Evolutionary conservation across 768 basidiomycete species (phyloP).

Genomic region (Mrakia gelida): DNA sequence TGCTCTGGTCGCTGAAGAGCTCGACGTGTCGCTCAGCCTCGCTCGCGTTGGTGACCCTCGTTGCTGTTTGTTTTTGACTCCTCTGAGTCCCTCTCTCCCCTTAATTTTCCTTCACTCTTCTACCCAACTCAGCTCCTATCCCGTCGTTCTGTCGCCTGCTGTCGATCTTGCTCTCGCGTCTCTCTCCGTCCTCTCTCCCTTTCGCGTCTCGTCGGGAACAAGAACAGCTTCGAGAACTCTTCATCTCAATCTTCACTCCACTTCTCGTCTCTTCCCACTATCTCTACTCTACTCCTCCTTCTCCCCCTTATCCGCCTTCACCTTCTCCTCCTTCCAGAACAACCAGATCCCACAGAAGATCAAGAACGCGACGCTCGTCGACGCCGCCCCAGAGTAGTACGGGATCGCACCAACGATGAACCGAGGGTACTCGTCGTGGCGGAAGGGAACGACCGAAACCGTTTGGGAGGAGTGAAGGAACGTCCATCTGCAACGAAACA

Average conservation of each 20-base stretch:
- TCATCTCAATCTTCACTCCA: not conserved
- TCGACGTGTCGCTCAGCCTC: too few relatives aligned
- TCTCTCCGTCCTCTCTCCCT: too few relatives aligned
- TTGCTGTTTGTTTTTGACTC: too few relatives aligned
- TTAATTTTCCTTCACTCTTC: too few relatives aligned
- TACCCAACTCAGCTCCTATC: too few relatives aligned
- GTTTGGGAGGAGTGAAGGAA: conserved; percentile 67
- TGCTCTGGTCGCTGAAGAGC: too few relatives aligned
- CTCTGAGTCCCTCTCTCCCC: too few relatives aligned
- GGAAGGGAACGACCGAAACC: conserved; percentile 83
- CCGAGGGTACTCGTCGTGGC: conserved; percentile 91
- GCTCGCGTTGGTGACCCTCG: too few relatives aligned
- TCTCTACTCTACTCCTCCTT: conserved; percentile 39
- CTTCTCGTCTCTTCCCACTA: too few relatives aligned
- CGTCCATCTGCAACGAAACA: conserved; percentile 55
- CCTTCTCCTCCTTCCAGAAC: conserved; percentile 47
- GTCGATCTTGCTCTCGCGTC: too few relatives aligned
- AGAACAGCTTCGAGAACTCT: not conserved
- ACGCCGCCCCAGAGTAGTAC: conserved; percentile 86
- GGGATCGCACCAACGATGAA: conserved; percentile 96
- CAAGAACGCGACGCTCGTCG: conserved; percentile 78
- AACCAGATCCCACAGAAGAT: conserved; percentile 84
- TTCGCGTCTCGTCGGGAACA: not conserved
- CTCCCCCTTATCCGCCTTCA: conserved; percentile 49
- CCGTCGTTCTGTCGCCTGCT: too few relatives aligned